Evolutionary conservation across 2,329 filamentous ascomycete species (phyloP).

Genomic region (Epichloe amarillans): DNA sequence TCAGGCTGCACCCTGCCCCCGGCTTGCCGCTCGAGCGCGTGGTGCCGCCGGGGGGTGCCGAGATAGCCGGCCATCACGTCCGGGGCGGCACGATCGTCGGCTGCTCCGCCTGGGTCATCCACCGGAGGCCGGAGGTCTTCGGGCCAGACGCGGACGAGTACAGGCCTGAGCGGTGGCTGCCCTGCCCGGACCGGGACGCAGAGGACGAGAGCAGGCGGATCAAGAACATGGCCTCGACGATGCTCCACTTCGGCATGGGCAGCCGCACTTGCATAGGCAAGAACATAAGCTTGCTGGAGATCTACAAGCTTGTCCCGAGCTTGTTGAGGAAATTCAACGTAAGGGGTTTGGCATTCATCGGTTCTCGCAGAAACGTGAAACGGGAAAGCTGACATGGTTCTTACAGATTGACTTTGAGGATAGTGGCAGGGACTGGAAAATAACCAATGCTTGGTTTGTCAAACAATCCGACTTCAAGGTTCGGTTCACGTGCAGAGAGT

Average conservation of each 20-base stretch:
- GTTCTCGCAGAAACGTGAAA: too few relatives aligned
- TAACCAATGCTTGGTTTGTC: background rate
- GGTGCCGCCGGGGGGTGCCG: constrained; percentile 29
- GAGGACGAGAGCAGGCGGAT: background rate
- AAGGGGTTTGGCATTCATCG: background rate
- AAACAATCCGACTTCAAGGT: background rate
- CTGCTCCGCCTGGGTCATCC: constrained; percentile 22
- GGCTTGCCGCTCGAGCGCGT: constrained; percentile 34
- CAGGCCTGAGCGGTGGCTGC: constrained; percentile 28
- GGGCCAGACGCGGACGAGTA: constrained; percentile 20
- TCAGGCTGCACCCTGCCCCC: constrained; percentile 34
- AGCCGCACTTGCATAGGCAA: constrained; percentile 29
- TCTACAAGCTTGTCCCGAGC: constrained; percentile 26
- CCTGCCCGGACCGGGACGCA: constrained; percentile 1
- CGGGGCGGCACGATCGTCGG: constrained; percentile 21
- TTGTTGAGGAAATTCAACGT: background rate
- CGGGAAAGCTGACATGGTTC: background rate
- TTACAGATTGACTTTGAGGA: background rate
- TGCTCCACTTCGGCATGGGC: constrained; percentile 24
- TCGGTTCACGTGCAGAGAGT: background rate
- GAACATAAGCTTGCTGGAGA: constrained; percentile 29
- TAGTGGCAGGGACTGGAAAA: background rate
- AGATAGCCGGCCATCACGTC: constrained; percentile 22
- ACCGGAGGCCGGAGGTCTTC: constrained; percentile 18
- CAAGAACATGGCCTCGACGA: background rate